phyloP scores from a whole-genome alignment of 805 yeast species.

The Wickerhamomyces queroliae region DNA sequence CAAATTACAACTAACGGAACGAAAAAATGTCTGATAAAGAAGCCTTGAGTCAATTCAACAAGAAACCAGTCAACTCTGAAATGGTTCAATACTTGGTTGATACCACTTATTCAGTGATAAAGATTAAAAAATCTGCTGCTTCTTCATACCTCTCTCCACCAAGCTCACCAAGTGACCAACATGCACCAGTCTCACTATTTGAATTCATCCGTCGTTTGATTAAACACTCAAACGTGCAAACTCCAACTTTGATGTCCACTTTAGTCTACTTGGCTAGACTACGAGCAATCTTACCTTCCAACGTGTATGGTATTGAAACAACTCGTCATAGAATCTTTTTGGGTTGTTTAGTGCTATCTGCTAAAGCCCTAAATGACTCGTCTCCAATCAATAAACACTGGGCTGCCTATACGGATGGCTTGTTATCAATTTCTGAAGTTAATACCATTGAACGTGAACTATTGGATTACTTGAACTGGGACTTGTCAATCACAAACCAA shows the following conservation, averaged over 20 bases:
- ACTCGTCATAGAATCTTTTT: slow-evolving; percentile 90
- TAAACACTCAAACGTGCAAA: slow-evolving; percentile 82
- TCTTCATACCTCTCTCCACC: slow-evolving; percentile 33
- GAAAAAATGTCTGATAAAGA: slow-evolving; percentile 35
- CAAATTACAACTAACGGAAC: background rate
- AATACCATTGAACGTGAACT: slow-evolving; percentile 90
- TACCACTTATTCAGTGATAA: slow-evolving; percentile 53
- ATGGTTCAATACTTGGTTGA: slow-evolving; percentile 55
- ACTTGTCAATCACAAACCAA: slow-evolving; percentile 59
- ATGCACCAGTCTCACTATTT: slow-evolving; percentile 31
- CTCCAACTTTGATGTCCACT: slow-evolving; percentile 92
- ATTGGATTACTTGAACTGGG: slow-evolving; percentile 80
- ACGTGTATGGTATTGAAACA: slow-evolving; percentile 87
- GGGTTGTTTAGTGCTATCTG: slow-evolving; percentile 86
- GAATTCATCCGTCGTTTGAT: slow-evolving; percentile 70
- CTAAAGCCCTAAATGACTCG: slow-evolving; percentile 88
- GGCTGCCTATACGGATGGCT: slow-evolving; percentile 88
- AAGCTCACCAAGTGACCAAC: slow-evolving; percentile 24
- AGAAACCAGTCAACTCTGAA: slow-evolving; percentile 49
- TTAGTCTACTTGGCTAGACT: slow-evolving; percentile 77
- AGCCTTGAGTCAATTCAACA: slow-evolving; percentile 48
- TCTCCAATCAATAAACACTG: slow-evolving; percentile 95
- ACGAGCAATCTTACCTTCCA: slow-evolving; percentile 72
- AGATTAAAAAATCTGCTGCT: slow-evolving; percentile 25
- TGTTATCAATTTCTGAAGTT: slow-evolving; percentile 70